Evolutionary conservation across 306 rosid species (phyloP), one percentile per base, ranked within the genome.

Genomic region (Vigna radiata): DNA sequence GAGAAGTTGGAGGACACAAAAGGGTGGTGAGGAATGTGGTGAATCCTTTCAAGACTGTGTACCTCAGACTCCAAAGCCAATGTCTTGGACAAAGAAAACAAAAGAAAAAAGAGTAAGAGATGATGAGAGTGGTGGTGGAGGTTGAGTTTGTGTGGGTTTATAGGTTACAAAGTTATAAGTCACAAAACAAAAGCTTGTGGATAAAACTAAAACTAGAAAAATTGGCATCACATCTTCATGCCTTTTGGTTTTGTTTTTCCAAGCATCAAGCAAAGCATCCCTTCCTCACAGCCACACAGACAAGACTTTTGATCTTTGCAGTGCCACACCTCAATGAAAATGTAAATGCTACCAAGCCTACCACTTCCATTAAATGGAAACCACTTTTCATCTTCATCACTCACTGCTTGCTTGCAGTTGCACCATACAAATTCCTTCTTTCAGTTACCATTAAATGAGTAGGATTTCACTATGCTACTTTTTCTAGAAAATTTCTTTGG

Each of bases 41-140:
- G 85, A 82, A 70, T 82, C 69, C 64, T 79, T 78, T 76, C 72
- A 72, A 82, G 74, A 54, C 29, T 67, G 54, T 76, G 52, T n/a
- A n/a, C 68, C 69, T 68, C 82, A 78, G 76, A 74, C 73, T 78
- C 58, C 79, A 50, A 81, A 74, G 86, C 81, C 85, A 78, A 56
- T 82, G 73, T 70, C 73, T 82, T 50, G 86, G 63, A 65, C 48
- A 75, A 82, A 79, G 41, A 75, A 82, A 79, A 46, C 70, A 70
- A 85, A 62, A 44, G 68, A 67, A 67, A 46, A 49, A 46, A 49
- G 61, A 68, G 70, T n/a, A 52, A 63, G 43, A 59, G 25, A 12
- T 27, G 49, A 33, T 27, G 49, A 33, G 36, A 33, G 37, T 3
- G 62, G 31, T 36, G 56, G 53, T 59, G 27, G 71, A 18, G 31